Conservation (phyloP, 2,329 filamentous ascomycete genomes). For the Xylariaceae sp. region DNA sequence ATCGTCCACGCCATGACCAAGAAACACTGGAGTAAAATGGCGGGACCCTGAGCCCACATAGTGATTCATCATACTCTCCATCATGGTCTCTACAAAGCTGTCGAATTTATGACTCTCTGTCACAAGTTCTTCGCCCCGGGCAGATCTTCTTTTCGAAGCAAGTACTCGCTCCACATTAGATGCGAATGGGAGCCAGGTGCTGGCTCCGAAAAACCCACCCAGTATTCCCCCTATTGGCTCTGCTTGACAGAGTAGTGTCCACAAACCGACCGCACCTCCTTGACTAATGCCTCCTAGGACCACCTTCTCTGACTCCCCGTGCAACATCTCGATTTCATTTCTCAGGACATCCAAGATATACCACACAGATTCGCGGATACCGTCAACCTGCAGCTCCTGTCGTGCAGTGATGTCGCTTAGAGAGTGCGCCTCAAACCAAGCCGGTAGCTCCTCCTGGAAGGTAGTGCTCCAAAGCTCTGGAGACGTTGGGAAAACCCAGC, state of each 20-base stretch:
- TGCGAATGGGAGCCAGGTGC: neutral
- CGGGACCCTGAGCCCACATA: neutral
- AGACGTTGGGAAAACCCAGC: no score
- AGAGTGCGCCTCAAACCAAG: no score
- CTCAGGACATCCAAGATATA: no score
- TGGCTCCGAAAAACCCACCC: neutral
- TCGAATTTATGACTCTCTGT: no score
- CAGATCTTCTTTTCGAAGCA: neutral
- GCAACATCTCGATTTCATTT: no score
- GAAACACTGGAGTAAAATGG: neutral
- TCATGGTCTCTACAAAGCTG: neutral
- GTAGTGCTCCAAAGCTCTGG: no score
- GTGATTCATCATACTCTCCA: neutral
- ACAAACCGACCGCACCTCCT: neutral
- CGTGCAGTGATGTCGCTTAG: no score
- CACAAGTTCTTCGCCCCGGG: no score
- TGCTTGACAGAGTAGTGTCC: neutral
- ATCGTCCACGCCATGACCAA: neutral
- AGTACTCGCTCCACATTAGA: neutral
- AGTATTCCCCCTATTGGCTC: neutral
- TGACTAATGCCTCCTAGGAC: neutral
- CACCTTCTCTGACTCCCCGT: no score
- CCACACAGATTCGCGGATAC: no score
- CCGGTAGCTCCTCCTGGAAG: no score
- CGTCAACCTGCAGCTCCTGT: no score